These are phyloP conservation scores for Colletotrichum liriopes DNA, from an alignment of 2,329 filamentous ascomycete genomes.

Conservation along the genomic window DNA sequence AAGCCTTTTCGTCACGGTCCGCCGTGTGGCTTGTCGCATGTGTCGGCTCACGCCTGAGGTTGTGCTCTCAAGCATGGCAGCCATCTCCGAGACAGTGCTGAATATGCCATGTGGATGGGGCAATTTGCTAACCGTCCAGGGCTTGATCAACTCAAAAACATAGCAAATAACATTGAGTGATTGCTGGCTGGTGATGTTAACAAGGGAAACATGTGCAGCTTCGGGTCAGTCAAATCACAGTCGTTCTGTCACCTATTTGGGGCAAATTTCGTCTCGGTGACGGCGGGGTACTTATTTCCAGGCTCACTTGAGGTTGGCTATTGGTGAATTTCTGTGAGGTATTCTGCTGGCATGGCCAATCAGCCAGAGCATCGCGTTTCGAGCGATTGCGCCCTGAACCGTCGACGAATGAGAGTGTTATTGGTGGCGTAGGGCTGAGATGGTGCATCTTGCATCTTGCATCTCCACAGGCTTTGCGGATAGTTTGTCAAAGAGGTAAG, in stretches of 20 bases:
- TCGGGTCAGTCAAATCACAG: no score
- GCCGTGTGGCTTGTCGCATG: no score
- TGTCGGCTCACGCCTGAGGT: no score
- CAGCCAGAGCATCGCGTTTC: not conserved
- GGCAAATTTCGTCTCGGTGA: not conserved
- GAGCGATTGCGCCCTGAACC: not conserved
- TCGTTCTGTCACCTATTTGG: no score
- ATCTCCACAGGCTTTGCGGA: constrained; percentile 1
- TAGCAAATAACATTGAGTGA: not conserved
- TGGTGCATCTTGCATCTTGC: constrained; percentile 11
- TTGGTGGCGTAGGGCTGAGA: constrained; percentile 30
- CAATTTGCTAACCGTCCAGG: no score
- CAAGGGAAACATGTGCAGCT: no score
- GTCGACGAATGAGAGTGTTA: not conserved
- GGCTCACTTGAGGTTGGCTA: not conserved
- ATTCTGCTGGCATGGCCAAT: not conserved
- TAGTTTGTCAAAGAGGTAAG: not conserved
- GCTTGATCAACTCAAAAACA: no score
- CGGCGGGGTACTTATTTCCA: not conserved
- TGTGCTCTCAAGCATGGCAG: not conserved
- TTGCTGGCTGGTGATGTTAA: no score
- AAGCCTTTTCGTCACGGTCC: no score
- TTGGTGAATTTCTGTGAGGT: not conserved
- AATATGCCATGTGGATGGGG: not conserved
- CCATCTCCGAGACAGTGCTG: not conserved